phyloP scores from a whole-genome alignment of 352 stramenopile genomes.

The Pythium apleroticum region DNA sequence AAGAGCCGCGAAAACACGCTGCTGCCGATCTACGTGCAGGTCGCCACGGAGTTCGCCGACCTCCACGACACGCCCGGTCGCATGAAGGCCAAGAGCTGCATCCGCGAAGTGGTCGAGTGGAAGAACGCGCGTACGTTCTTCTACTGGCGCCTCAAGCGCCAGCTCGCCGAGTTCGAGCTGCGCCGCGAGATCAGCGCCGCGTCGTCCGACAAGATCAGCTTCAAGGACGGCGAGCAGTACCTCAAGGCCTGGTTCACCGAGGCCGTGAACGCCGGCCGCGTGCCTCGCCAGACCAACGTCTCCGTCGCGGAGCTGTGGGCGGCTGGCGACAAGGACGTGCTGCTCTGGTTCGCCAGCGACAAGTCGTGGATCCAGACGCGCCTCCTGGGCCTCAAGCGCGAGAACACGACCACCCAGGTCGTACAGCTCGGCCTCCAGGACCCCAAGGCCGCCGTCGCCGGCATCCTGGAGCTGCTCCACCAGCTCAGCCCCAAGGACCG shows the following conservation, averaged over 20 bases:
- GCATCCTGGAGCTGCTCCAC: conserved; percentile 83
- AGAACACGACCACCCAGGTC: conserved; percentile 75
- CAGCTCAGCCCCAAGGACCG: conserved; percentile 83
- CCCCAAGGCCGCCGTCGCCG: conserved; percentile 81
- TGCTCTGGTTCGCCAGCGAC: conserved; percentile 77
- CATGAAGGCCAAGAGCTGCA: conserved; percentile 99
- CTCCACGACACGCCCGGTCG: conserved; percentile 99
- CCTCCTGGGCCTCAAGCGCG: conserved; percentile 51
- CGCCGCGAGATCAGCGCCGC: conserved; percentile 55
- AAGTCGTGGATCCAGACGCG: conserved; percentile 75
- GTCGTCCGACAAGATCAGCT: conserved; percentile 40
- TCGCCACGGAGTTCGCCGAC: conserved; percentile 99
- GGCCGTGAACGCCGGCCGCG: conserved; percentile 71
- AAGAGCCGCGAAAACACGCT: conserved; percentile 91
- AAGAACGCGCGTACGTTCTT: conserved; percentile 95
- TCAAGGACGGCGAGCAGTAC: conserved; percentile 57
- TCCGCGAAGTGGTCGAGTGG: conserved; percentile 97
- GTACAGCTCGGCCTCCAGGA: conserved; percentile 74
- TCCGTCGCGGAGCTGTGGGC: conserved; percentile 70
- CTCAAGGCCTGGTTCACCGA: conserved; percentile 83
- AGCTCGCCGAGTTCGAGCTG: conserved; percentile 96
- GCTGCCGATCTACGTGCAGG: conserved; percentile 97
- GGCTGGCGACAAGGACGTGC: conserved; percentile 72
- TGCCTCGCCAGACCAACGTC: conserved; percentile 59
- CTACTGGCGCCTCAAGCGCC: conserved; percentile 97